phyloP scores from a whole-genome alignment of 495 filamentous ascomycete genomes.

The Neurospora sp. region DNA sequence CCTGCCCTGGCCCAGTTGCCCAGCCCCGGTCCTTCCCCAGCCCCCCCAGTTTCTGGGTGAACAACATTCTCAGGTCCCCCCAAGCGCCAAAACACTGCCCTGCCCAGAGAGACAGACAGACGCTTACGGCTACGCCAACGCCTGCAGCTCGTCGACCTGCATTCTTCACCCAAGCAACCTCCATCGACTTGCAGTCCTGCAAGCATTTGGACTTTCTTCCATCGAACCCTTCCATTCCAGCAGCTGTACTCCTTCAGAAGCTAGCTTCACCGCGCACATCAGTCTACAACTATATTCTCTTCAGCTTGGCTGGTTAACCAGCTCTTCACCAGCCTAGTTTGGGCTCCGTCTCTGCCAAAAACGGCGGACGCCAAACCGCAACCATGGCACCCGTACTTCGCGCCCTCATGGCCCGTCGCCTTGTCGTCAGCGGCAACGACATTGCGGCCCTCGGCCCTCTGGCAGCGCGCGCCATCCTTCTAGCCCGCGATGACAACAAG shows the following conservation, averaged over 20 bases:
- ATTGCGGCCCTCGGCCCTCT: constrained; percentile 28
- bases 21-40: not conserved
- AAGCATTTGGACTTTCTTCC: not conserved
- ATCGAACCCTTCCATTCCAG: not conserved
- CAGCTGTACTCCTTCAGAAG: not conserved
- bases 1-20: not conserved
- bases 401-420: constrained; percentile 3
- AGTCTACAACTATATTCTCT: not conserved
- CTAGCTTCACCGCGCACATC: not conserved
- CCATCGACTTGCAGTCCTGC: not conserved
- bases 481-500: constrained; percentile 22
- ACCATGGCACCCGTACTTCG: constrained; percentile 24
- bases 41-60: not conserved
- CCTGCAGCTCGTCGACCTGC: not conserved
- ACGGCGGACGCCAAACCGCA: not conserved
- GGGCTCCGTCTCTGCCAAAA: not conserved
- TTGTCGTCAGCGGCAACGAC: constrained; percentile 7
- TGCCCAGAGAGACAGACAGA: not conserved
- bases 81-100: not conserved
- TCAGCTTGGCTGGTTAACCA: constrained; percentile 19
- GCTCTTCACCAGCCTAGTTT: constrained; percentile 12
- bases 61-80: not conserved
- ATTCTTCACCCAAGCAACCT: not conserved
- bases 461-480: constrained; percentile 26
- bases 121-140: not conserved